Evolutionary conservation across 768 basidiomycete genomes (phyloP), one percentile per base, ranked within the genome.

Genomic region (Tricholoma saponaceum): DNA sequence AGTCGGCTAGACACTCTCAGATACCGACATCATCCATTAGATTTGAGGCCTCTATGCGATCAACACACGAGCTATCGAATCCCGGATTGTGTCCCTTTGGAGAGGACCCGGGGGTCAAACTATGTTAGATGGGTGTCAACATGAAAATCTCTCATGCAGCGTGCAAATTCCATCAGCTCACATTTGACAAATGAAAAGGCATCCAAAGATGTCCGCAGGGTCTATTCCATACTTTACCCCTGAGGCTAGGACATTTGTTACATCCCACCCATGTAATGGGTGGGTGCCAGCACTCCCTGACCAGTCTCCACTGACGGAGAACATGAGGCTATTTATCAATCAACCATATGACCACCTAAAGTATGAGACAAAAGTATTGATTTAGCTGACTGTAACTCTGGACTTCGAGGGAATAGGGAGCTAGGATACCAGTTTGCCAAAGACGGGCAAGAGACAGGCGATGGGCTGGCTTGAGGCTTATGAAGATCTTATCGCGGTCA

Each of bases 261-360:
- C 51, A 60, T 81, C 74, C 81, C 81, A 84, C 18, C 78, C 77
- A 32, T 70, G 71, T 0, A 84, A 70, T 0, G 83, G 81, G 43
- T 76, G 79, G 30, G 65, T 69, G 33, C 75, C 73, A 14, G 66
- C 63, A 50, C 69, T 69, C 13, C 72, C 70, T 22, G 81, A 60
- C 81, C 81, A 83, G 52, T 70, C 64, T 12, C 83, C 80, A 51
- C 71, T 57, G 6, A 75, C 60, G 3, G 73, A 71, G 61, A 82
- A 84, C 49, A 81, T 72, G 32, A 79, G 71, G 18, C 77, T 77
- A 50, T 26, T 16, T 47, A 37, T 22, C 10, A 20, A 25, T 33
- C 18, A 51, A 39, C 22, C 8, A 51, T 33, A 9, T 25, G 52
- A 47, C n/a, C 8, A 52, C 20, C 7, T 23, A 41, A 18, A 52